phyloP scores from a whole-genome alignment of 139 green algal genomes.

The Chlamydomonas eustigma region DNA sequence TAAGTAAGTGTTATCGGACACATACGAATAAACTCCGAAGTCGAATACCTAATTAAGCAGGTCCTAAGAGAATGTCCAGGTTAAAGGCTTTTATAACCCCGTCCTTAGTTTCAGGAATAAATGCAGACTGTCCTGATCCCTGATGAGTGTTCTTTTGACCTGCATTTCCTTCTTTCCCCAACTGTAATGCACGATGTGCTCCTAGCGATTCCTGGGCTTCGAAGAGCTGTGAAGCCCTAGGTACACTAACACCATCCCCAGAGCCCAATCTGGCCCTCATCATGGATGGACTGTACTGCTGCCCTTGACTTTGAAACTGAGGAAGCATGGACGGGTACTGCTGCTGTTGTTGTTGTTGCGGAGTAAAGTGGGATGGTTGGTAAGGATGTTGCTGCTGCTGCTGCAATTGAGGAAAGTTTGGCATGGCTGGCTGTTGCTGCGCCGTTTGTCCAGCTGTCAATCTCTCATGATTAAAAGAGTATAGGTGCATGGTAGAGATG shows the following conservation, averaged over 20 bases:
- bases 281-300: neutral
- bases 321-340: constrained; percentile 8
- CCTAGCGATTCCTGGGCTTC: too few relatives aligned
- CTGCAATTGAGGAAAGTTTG: neutral
- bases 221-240: neutral
- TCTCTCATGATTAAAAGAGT: neutral
- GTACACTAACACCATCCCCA: neutral
- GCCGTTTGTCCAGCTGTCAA: neutral
- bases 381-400: neutral
- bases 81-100: constrained; percentile 23
- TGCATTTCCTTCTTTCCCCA: neutral
- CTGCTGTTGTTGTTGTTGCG: constrained; percentile 2
- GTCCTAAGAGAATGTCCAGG: constrained; percentile 11
- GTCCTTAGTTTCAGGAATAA: neutral
- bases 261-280: neutral
- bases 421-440: neutral
- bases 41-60: too few relatives aligned
- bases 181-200: neutral
- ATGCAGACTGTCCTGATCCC: neutral
- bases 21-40: too few relatives aligned
- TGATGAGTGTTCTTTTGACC: neutral
- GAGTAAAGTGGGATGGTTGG: neutral
- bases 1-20: too few relatives aligned
- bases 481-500: neutral
- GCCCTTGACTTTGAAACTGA: neutral